A percentile compares a stretch with the other conserved stretches of the same genome.
These are phyloP conservation scores for Microglena sp. DNA, from an alignment of 139 green algal species.

Conservation along the genomic window DNA sequence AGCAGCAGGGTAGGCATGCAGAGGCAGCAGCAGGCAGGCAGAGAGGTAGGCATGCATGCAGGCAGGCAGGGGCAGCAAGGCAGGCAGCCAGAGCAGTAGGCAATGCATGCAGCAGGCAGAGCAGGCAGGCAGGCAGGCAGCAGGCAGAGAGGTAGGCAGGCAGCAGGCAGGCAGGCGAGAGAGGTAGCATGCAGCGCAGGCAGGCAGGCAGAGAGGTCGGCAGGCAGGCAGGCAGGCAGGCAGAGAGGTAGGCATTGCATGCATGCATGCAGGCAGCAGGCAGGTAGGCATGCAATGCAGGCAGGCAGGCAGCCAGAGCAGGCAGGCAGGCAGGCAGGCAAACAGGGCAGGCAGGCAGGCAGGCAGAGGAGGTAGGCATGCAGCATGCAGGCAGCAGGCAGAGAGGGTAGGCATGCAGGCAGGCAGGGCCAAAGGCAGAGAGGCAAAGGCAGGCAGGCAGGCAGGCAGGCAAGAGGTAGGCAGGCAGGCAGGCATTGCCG, in stretches of 20 bases:
- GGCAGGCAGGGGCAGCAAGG: too few relatives aligned
- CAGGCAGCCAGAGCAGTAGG: too few relatives aligned
- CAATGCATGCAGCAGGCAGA: too few relatives aligned
- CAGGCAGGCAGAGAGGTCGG: neutral
- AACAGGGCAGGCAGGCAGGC: neutral
- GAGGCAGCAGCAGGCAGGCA: too few relatives aligned
- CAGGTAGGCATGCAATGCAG: neutral
- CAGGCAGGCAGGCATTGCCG: neutral
- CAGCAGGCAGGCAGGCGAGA: neutral
- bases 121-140: too few relatives aligned
- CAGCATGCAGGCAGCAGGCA: neutral
- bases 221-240: constrained; percentile 1
- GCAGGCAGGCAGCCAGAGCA: neutral
- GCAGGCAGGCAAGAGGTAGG: neutral
- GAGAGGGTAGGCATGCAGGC: neutral
- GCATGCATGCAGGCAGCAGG: neutral
- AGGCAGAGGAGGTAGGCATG: neutral
- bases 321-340: neutral
- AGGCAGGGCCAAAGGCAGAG: neutral
- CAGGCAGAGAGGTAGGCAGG: too few relatives aligned
- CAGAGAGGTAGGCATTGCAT: neutral
- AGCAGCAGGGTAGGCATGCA: too few relatives aligned
- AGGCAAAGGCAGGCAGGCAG: neutral
- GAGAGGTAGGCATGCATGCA: too few relatives aligned
- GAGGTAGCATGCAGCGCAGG: neutral